Evolutionary conservation across 2,329 filamentous ascomycete genomes (phyloP), one percentile per base, ranked within the genome.

Genomic region (Acrocalymma vagum): DNA sequence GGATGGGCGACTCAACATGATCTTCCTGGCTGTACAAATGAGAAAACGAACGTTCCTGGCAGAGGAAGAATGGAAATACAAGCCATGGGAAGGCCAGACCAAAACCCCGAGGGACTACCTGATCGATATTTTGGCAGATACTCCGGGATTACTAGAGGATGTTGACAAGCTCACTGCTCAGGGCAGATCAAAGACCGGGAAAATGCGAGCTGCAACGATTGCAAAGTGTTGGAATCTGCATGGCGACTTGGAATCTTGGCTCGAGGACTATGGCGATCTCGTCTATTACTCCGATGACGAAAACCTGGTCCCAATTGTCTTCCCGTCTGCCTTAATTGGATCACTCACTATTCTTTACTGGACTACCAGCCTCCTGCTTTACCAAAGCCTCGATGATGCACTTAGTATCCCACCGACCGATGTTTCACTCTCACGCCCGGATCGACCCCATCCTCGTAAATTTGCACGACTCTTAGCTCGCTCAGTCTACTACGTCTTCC

Each of bases 41-140:
- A 47, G 69, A 20, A 65, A 57, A 32, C 44, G 53, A 3, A 63
- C 60, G 5, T 48, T 65, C 13, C 32, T 72, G 13, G 62, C 65
- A 11, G 51, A 54, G 3, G 41, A 52, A 10, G 53, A 55, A 14
- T 72, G 69, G 69, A 67, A 65, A 27, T 69, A 55, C 1, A 31
- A 67, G 4, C 70, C 69, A 2, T 72, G 69, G 70, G 51, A 30
- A 17, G 54, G 48, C 11, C 48, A 54, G 24, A 48, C 48, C 14
- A 67, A 70, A 39, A 63, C 60, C 2, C 55, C 64, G 16, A 62
- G 65, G 21, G 69, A 72, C 37, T 42, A 41, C 4, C 51, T 72
- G 14, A 36, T 70, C 5, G 67, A 71, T 38, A 57, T 69, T 9
- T 41, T 67, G 7, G 59, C 60, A 6, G 48, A 53, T 3, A 39